Evolutionary conservation across 208 protist species (phyloP), one percentile per base, ranked within the genome.

Genomic region (Leishmania martiniquensis): DNA sequence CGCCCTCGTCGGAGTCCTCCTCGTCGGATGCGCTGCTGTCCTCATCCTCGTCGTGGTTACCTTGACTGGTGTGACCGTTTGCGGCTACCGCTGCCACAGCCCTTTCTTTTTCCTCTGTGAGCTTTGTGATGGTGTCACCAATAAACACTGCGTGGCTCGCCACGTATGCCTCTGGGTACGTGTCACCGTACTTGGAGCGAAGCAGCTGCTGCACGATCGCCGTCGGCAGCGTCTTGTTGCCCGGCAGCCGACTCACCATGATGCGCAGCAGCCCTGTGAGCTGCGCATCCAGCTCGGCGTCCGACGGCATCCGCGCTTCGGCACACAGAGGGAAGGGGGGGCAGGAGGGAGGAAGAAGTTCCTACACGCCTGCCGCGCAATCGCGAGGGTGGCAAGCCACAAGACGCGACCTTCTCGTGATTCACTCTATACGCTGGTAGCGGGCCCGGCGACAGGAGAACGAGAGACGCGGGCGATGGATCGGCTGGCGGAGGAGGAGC

Each of bases 151-250:
- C 79, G 44, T 86, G 84, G n/a, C 80, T 72, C 10, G 63, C 76
- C 45, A 97, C 67, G 68, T 92, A 95, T 6, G 85, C 85, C 37
- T 88, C 87, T 2, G 85, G 74, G 78, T 93, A 97, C 45, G 85
- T 79, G 54, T 78, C 81, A 0, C 69, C 60, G 76, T 95, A 96
- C 83, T 93, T 95, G 57, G 66, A 67, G 45, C 82, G 77, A 17
- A 97, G 85, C 3, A 97, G 83, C 74, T 96, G 85, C 82, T 89
- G 76, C 34, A 94, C 87, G 0, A 97, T 89, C 2, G 86, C 78
- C 32, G 87, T 77, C n/a, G 88, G 85, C 9, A 97, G 70, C 57
- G 82, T 86, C 83, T 96, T 97, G 75, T 91, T 93, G 44, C 78
- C 84, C 17, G 93, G 91, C 44, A 96, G 84, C 20, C 89, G 88